Evolutionary conservation across 164 flowering plant genomes (phyloP), one percentile per base, ranked within the genome.

Genomic region (Vitis riparia): DNA sequence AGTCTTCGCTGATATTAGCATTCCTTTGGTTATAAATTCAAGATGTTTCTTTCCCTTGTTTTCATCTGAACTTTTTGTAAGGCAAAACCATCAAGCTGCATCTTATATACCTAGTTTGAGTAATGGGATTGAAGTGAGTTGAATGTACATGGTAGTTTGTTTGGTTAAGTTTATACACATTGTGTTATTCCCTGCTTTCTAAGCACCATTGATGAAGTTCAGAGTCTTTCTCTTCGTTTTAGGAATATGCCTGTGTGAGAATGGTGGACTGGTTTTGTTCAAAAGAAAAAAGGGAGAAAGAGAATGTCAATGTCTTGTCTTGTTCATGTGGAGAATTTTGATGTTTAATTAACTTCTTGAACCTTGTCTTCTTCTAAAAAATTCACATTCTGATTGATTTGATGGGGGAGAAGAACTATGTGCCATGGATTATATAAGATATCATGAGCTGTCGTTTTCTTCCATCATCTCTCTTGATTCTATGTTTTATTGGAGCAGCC

Each of bases 221-320:
- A 12, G 29, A 47, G 59, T 60, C 55, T 63, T 62, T 63, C 68
- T 56, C 63, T 30, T 53, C 52, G 15, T 60, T 32, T 17, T 62
- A 29, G 57, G 70, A 23, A 29, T 17, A 62, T 63, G 55, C 27
- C 56, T 55, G 8, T 65, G 27, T 17, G 29, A 52, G 48, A 52
- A 63, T 68, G 56, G 47, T 67, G 52, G 67, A 50, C 58, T 67
- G 50, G 19, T 68, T 71, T 52, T 59, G 10, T 52, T 68, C 53
- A 29, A 27, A 44, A 16, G 56, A 55, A 48, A 50, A 53, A 51
- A 51, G 19, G 47, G 68, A 17, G 44, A 3, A n/a, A 23, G 57
- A 48, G 51, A 47, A 62, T 23, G 27, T 23, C 27, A 23, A 23
- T 23, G 65, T n/a, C 65, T 55, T 56, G 61, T 44, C 69, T 51